Conservation (phyloP, 495 filamentous ascomycete genomes). For the Penicillium samsonianum region DNA sequence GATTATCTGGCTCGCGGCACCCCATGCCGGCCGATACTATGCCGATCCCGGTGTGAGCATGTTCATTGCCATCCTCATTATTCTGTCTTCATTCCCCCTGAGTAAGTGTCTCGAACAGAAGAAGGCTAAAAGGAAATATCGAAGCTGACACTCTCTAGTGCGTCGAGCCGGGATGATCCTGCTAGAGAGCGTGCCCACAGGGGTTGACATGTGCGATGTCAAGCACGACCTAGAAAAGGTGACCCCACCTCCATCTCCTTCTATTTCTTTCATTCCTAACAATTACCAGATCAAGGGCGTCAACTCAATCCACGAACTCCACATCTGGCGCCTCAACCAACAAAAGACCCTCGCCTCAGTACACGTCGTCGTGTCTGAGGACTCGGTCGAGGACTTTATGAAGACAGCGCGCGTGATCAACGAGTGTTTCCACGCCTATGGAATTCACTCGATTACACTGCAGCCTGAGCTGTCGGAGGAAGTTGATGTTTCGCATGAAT, state of each 20-base stretch:
- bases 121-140: neutral
- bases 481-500: slow-evolving; percentile 3
- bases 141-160: slow-evolving; percentile 29
- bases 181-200: slow-evolving; percentile 78
- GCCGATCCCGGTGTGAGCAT: slow-evolving; percentile 51
- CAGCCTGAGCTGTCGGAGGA: slow-evolving; percentile 44
- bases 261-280: neutral
- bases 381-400: slow-evolving; percentile 38
- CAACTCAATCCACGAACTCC: slow-evolving; percentile 50
- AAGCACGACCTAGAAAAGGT: slow-evolving; percentile 65
- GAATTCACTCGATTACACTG: slow-evolving; percentile 53
- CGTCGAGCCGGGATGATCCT: slow-evolving; percentile 58
- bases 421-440: slow-evolving; percentile 55
- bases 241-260: neutral
- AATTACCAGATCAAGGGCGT: slow-evolving; percentile 44
- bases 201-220: slow-evolving; percentile 73
- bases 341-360: slow-evolving; percentile 51
- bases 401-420: slow-evolving; percentile 42
- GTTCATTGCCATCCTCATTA: slow-evolving; percentile 48
- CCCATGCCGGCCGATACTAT: slow-evolving; percentile 43
- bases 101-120: no score
- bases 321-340: slow-evolving; percentile 56
- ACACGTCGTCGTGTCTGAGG: slow-evolving; percentile 47
- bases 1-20: slow-evolving; percentile 46
- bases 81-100: slow-evolving; percentile 43